Evolutionary conservation across 257 asterid species (phyloP), one percentile per base, ranked within the genome.

Genomic region (Petrea volubilis): DNA sequence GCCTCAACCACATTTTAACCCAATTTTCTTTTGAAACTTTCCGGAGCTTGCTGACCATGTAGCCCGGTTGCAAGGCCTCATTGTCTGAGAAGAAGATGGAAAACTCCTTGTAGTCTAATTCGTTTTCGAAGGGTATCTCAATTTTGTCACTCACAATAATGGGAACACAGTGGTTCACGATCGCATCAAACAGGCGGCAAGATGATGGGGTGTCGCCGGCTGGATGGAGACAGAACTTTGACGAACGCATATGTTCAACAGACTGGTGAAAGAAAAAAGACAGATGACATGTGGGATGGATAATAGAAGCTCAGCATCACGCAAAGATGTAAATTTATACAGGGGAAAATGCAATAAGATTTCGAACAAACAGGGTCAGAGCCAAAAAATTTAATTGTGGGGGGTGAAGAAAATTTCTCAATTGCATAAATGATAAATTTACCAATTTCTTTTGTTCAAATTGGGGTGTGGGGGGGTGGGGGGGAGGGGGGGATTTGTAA

Each of bases 191-290:
- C 46, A 94, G 90, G 43, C 97, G 99, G 67, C 99, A 94, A 27
- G 99, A 94, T 63, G 99, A 94, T 36, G 99, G 99, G 6, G 97
- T 94, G 82, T 94, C 99, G 0, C 99, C 99, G 1, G 97, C 99
- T 9, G 97, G 97, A 62, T 94, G 78, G 46, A 94, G 85, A 68
- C 99, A 94, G 66, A 91, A 94, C 81, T 94, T 94, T 21, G 99
- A 91, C 7, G 83, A 78, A 5, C 88, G 97, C 98, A 95, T 95
- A 68, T 91, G 94, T 40, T 78, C 83, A 29, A 87, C 74, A 49
- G 99, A 95, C 99, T 95, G 70, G 70, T 33, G n/a, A 67, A 47
- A 34, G 60, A 57, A 55, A 79, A 52, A 77, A 59, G 21, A 31
- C 47, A 36, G 52, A 60, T 28, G 21, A 66, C 23, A 60, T 23